Evolutionary conservation across 2,329 filamentous ascomycete genomes (phyloP).

Genomic region (Fusarium subtropicale): DNA sequence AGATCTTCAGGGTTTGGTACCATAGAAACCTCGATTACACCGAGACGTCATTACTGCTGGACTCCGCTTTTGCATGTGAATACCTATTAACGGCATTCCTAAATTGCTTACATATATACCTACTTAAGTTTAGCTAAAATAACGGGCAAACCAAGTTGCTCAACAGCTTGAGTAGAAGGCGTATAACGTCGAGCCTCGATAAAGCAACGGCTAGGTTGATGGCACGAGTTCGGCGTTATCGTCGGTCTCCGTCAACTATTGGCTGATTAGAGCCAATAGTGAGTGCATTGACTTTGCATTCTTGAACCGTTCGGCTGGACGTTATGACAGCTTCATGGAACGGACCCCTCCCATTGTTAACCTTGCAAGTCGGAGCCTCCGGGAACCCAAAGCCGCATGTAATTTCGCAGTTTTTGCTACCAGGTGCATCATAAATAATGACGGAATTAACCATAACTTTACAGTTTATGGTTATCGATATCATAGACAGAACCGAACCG

Average conservation of each 20-base stretch:
- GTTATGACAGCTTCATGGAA: not conserved
- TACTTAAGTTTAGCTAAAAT: not conserved
- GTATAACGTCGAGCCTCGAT: not conserved
- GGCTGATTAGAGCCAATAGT: slow-evolving; percentile 7
- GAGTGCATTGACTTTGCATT: slow-evolving; percentile 6
- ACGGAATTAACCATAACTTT: slow-evolving; percentile 13
- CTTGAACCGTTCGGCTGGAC: slow-evolving; percentile 2
- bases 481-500: slow-evolving; percentile 1
- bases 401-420: not conserved
- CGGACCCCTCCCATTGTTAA: not conserved
- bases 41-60: slow-evolving; percentile 6
- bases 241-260: slow-evolving; percentile 28
- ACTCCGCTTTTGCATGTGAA: slow-evolving; percentile 29
- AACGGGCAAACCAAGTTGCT: not conserved
- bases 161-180: not conserved
- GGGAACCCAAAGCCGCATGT: slow-evolving; percentile 1
- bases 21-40: not conserved
- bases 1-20: slow-evolving; percentile 13
- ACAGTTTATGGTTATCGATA: slow-evolving; percentile 24
- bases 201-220: not conserved
- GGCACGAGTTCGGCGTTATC: slow-evolving; percentile 17
- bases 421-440: not conserved
- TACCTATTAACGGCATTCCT: not conserved
- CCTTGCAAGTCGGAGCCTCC: slow-evolving; percentile 14
- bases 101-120: not conserved